Conservation (phyloP, 1,139 yeast genomes). For the Diutina scorzettiae region DNA sequence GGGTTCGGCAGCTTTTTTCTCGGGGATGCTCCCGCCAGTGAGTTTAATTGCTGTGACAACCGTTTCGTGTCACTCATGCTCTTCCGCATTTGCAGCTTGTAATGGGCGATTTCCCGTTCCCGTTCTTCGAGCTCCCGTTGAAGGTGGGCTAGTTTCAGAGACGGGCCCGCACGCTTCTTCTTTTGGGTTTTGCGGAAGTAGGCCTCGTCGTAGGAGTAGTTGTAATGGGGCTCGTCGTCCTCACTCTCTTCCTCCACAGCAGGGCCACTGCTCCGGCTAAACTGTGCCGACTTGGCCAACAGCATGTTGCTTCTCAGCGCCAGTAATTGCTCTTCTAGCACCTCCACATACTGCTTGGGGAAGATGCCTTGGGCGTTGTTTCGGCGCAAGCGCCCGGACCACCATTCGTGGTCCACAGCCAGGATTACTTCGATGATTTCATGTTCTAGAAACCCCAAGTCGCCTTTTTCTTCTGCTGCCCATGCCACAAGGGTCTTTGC, state of each 20-base stretch:
- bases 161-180: neutral
- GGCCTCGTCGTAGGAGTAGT: constrained; percentile 17
- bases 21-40: neutral
- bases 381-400: constrained; percentile 73
- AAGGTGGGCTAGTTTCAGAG: neutral
- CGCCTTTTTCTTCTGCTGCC: constrained; percentile 83
- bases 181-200: constrained; percentile 6
- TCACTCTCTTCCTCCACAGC: constrained; percentile 12
- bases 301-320: constrained; percentile 3
- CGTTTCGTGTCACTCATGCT: neutral
- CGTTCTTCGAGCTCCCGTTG: constrained; percentile 8
- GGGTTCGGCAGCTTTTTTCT: constrained; percentile 1
- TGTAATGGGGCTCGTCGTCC: constrained; percentile 15
- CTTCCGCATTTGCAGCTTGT: constrained; percentile 10
- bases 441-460: constrained; percentile 87
- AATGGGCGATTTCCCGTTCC: constrained; percentile 23
- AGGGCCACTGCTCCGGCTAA: neutral
- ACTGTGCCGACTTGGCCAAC: constrained; percentile 10
- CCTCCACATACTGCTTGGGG: constrained; percentile 74
- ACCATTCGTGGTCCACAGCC: constrained; percentile 84
- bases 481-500: constrained; percentile 78
- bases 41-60: neutral
- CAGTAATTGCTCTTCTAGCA: neutral
- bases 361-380: constrained; percentile 78
- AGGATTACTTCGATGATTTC: constrained; percentile 77